A percentile compares a stretch with the other conserved stretches of the same genome.
phyloP scores from a whole-genome alignment of 352 stramenopile genomes.

The Pythium folliculosum region DNA sequence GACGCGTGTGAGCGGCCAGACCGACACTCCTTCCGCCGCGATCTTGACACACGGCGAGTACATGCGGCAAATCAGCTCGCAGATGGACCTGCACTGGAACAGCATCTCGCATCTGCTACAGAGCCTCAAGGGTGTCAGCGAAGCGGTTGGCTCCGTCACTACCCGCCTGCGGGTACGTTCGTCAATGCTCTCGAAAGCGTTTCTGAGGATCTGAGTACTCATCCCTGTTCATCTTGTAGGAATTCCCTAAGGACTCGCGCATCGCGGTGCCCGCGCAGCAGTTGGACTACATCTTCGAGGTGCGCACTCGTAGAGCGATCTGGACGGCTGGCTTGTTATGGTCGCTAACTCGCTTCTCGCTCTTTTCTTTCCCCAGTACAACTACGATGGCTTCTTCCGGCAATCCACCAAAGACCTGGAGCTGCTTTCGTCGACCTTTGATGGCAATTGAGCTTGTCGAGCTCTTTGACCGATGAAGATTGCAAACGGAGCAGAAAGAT shows the following conservation, averaged over 20 bases:
- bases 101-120: conserved; percentile 82
- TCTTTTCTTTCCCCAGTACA: conserved; percentile 50
- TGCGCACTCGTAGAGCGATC: conserved; percentile 24
- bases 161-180: conserved; percentile 64
- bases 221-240: conserved; percentile 32
- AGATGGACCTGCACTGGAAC: conserved; percentile 88
- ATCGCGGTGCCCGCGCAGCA: conserved; percentile 75
- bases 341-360: not conserved
- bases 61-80: conserved; percentile 85
- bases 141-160: conserved; percentile 59
- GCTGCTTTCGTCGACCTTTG: conserved; percentile 58
- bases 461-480: not conserved
- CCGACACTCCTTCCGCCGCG: conserved; percentile 56
- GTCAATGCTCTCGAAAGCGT: not conserved
- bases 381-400: conserved; percentile 85
- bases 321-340: too few relatives aligned
- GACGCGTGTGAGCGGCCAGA: conserved; percentile 59
- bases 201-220: not conserved
- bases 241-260: conserved; percentile 66
- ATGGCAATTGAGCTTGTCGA: conserved; percentile 31
- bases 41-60: conserved; percentile 85
- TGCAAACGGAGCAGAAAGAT: not conserved
- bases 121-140: conserved; percentile 74
- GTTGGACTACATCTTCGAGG: conserved; percentile 90
- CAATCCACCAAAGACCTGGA: conserved; percentile 79